phyloP scores from a whole-genome alignment of 169 alveolate genomes.

The Nephromyces sp. region DNA sequence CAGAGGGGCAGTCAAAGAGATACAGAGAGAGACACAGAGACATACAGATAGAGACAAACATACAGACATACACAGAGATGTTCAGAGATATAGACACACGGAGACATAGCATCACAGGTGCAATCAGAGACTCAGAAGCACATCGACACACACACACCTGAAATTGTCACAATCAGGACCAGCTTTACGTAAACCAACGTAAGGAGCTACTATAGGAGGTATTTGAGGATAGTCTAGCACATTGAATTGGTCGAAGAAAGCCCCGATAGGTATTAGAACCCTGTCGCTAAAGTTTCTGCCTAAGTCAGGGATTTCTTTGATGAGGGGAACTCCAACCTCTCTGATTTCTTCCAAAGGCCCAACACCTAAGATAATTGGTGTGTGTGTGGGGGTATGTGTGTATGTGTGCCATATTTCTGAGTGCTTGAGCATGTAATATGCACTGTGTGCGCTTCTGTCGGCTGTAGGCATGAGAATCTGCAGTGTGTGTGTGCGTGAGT shows the following conservation, averaged over 20 bases:
- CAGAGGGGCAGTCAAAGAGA: too few relatives aligned
- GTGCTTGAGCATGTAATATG: background rate
- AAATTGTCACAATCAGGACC: background rate
- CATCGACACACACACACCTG: too few relatives aligned
- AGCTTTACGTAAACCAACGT: background rate
- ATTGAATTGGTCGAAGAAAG: constrained; percentile 31
- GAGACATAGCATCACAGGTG: too few relatives aligned
- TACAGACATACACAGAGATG: too few relatives aligned
- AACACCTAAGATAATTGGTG: background rate
- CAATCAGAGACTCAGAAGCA: too few relatives aligned
- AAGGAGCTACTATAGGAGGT: background rate
- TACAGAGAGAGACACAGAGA: too few relatives aligned
- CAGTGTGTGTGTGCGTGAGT: too few relatives aligned
- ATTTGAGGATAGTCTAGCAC: background rate
- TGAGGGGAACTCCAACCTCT: background rate
- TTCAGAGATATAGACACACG: too few relatives aligned
- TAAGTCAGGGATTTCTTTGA: background rate
- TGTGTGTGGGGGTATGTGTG: background rate
- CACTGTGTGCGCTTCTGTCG: background rate
- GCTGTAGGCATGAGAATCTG: too few relatives aligned
- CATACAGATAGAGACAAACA: too few relatives aligned
- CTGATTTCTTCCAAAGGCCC: background rate
- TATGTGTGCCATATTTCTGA: background rate
- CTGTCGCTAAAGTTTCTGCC: constrained; percentile 46
- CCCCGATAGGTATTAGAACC: constrained; percentile 42